Percentiles rank a stretch among this genome's conserved stretches.
Conservation (phyloP, 2,329 filamentous ascomycete genomes). For the Fusarium transvaalense region DNA sequence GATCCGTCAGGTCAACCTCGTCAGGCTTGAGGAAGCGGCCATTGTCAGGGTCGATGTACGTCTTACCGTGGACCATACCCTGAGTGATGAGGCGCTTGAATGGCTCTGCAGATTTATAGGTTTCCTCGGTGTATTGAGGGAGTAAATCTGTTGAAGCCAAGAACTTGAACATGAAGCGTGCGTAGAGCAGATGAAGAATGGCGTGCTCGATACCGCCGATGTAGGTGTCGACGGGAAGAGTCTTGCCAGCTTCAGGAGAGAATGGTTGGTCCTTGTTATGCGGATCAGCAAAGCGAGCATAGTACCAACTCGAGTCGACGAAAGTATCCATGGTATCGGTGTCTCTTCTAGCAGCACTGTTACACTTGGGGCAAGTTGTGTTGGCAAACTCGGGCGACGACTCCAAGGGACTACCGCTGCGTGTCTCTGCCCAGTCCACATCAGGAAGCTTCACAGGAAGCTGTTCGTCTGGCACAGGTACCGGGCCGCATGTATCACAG, state of each 20-base stretch:
- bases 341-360: slow-evolving; percentile 78
- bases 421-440: slow-evolving; percentile 76
- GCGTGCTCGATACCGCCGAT: slow-evolving; percentile 92
- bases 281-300: slow-evolving; percentile 81
- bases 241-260: slow-evolving; percentile 67
- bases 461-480: slow-evolving; percentile 81
- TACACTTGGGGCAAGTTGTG: slow-evolving; percentile 80
- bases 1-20: slow-evolving; percentile 75
- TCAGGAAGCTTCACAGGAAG: slow-evolving; percentile 82
- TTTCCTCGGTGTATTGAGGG: slow-evolving; percentile 54
- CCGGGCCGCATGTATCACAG: slow-evolving; percentile 79
- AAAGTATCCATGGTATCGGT: slow-evolving; percentile 98
- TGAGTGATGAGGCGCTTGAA: slow-evolving; percentile 88
- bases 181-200: slow-evolving; percentile 89
- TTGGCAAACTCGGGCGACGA: slow-evolving; percentile 79
- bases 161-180: slow-evolving; percentile 92
- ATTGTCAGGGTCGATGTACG: slow-evolving; percentile 78
- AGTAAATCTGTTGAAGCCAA: slow-evolving; percentile 69
- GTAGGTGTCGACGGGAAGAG: slow-evolving; percentile 86
- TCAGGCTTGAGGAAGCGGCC: slow-evolving; percentile 82
- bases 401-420: slow-evolving; percentile 82
- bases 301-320: slow-evolving; percentile 96
- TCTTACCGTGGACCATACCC: slow-evolving; percentile 93
- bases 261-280: slow-evolving; percentile 73
- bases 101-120: slow-evolving; percentile 70